Percentiles rank a stretch among this genome's conserved stretches.
phyloP scores from a whole-genome alignment of 1,284 basidiomycete species.

The Mycena sp. region DNA sequence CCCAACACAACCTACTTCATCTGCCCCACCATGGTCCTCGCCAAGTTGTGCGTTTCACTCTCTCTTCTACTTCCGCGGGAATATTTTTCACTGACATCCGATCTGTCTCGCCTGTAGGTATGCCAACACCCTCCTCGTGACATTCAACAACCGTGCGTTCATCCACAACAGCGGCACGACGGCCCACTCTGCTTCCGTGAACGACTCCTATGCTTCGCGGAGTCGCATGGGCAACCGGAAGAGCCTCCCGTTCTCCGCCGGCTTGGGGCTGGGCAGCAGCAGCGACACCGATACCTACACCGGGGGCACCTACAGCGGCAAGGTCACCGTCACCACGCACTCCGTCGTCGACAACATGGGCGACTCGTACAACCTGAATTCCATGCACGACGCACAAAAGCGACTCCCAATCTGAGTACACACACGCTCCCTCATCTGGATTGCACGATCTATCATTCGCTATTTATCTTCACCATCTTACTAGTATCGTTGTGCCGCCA shows the following conservation, averaged over 20 bases:
- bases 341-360: slow-evolving; percentile 1
- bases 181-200: not conserved
- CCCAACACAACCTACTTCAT: slow-evolving; percentile 16
- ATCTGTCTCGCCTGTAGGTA: not conserved
- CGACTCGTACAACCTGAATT: not conserved
- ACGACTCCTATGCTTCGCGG: not conserved
- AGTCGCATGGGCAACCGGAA: not conserved
- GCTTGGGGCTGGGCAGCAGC: not conserved
- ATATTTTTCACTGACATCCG: not conserved
- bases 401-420: not conserved
- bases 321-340: slow-evolving; percentile 11
- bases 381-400: no score
- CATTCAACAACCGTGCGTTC: slow-evolving; percentile 19
- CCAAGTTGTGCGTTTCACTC: slow-evolving; percentile 9
- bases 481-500: no score
- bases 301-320: not conserved
- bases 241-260: slow-evolving; percentile 6
- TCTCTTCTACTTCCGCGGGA: not conserved
- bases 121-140: slow-evolving; percentile 17
- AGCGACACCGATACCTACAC: not conserved
- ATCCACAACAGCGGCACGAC: not conserved
- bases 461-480: slow-evolving; percentile 6
- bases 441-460: slow-evolving; percentile 12
- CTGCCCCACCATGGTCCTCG: slow-evolving; percentile 13
- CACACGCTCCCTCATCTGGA: not conserved